Evolutionary conservation across 345 rosid species (phyloP).

Genomic region (Lumnitzera littorea): DNA sequence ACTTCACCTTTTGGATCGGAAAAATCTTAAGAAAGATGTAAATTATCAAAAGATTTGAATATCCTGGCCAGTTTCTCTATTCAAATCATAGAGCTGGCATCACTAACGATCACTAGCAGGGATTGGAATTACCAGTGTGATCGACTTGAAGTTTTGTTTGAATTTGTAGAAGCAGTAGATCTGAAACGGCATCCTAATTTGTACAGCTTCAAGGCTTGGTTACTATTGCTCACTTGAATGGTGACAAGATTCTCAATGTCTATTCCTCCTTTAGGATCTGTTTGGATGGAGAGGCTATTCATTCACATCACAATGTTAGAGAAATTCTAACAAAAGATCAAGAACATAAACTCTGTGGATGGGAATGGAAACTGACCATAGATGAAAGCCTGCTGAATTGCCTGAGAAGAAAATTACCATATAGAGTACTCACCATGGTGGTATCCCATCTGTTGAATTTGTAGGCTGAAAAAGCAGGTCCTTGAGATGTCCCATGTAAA

Average conservation of each 20-base stretch:
- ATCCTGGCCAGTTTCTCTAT: background rate
- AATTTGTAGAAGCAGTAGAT: conserved; percentile 72
- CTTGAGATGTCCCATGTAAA: conserved; percentile 72
- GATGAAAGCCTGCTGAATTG: no score
- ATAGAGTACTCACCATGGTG: conserved; percentile 47
- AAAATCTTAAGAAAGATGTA: background rate
- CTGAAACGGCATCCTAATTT: conserved; percentile 64
- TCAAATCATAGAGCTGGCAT: background rate
- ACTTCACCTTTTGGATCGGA: no score
- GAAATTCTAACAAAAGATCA: background rate
- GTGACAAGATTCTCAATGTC: conserved; percentile 59
- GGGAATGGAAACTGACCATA: background rate
- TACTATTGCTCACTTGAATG: conserved; percentile 45
- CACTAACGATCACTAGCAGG: background rate
- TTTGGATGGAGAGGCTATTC: conserved; percentile 60
- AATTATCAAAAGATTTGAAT: background rate
- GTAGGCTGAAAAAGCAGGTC: conserved; percentile 61
- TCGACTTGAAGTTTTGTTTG: conserved; percentile 66
- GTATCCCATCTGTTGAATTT: conserved; percentile 37
- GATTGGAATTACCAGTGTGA: conserved; percentile 64
- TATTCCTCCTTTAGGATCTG: conserved; percentile 49
- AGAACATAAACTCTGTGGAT: no score
- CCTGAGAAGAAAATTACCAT: background rate
- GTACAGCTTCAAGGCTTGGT: conserved; percentile 63
- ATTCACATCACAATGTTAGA: conserved; percentile 10